Evolutionary conservation across 768 basidiomycete genomes (phyloP), one percentile per base, ranked within the genome.

Genomic region (Hebeloma cylindrosporum): DNA sequence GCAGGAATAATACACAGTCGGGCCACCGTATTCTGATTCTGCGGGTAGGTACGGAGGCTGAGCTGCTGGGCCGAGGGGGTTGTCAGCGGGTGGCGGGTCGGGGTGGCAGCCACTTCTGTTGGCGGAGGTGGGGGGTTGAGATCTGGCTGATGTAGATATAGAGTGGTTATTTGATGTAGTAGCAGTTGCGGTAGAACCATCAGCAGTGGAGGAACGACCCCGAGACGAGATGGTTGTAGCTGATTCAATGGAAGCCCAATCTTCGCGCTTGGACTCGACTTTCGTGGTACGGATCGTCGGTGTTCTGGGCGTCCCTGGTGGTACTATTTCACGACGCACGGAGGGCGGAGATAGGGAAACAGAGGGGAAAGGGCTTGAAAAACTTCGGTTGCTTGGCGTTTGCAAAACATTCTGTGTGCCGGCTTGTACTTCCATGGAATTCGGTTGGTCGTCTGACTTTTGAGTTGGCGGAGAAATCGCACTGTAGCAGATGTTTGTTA

Each of bases 1-100:
- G 54, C 79, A 84, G 5, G 86, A 88, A 47, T 74, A 75, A 13
- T 64, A 50, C 20, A 82, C 69, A 40, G 69, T 66, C 4, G 72
- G 72, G 1, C 74, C 74, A 2, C 70, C 73, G 39, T 72, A 70
- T 20, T 73, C 69, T 1, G 73, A 74, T 50, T 68, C 61, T 4
- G 69, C 72, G 5, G 78, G 77, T 7, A 82, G 62, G 54, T 77
- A 82, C 3, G 82, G 82, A 23, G 52, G 58, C 32, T 60, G 66
- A 0, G 73, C 73, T 20, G 77, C 70, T 2, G 85, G 80, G 0
- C 79, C 79, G 3, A 78, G 64, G 10, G 69, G 75, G 29, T 74
- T 65, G 7, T 65, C 58, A 3, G 53, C 51, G 5, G 75, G 73
- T 10, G 75, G 73, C 2, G 74, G 71, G 3, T 68, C 64, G 7